phyloP scores from a whole-genome alignment of 495 filamentous ascomycete genomes.

The Podospora didyma region DNA sequence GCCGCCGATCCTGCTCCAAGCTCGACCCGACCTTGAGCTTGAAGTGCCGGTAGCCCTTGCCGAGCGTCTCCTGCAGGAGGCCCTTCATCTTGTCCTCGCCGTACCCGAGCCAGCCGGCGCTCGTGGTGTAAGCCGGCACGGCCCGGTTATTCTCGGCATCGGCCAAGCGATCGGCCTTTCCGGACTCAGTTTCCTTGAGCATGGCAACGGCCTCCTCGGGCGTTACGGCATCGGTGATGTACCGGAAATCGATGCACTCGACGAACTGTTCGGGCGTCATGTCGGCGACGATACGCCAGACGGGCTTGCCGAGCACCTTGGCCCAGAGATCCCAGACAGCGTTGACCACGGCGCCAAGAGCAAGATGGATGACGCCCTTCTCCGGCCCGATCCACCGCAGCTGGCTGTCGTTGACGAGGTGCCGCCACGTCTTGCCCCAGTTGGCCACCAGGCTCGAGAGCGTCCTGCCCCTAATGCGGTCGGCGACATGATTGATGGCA shows the following conservation, averaged over 20 bases:
- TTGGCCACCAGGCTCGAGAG: slow-evolving; percentile 71
- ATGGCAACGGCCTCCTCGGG: slow-evolving; percentile 77
- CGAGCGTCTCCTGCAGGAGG: slow-evolving; percentile 67
- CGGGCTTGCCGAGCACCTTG: slow-evolving; percentile 77
- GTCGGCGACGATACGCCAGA: slow-evolving; percentile 86
- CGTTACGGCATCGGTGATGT: slow-evolving; percentile 90
- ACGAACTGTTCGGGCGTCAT: slow-evolving; percentile 88
- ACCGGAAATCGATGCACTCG: slow-evolving; percentile 84
- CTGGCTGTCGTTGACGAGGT: slow-evolving; percentile 85
- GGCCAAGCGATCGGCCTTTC: slow-evolving; percentile 61
- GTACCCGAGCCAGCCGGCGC: slow-evolving; percentile 94
- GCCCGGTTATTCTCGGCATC: slow-evolving; percentile 68
- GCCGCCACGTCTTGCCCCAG: slow-evolving; percentile 87
- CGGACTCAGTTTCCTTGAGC: slow-evolving; percentile 55
- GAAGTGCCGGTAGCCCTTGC: slow-evolving; percentile 78
- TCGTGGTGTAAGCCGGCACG: slow-evolving; percentile 88
- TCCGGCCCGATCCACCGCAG: slow-evolving; percentile 94
- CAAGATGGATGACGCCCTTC: slow-evolving; percentile 92
- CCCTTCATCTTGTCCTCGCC: slow-evolving; percentile 75
- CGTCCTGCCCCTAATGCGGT: slow-evolving; percentile 66
- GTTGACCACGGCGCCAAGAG: slow-evolving; percentile 86
- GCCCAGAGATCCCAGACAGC: slow-evolving; percentile 96
- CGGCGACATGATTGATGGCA: slow-evolving; percentile 72
- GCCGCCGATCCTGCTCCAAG: slow-evolving; percentile 63
- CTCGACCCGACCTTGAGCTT: slow-evolving; percentile 84